Evolutionary conservation across 495 filamentous ascomycete species (phyloP).

Genomic region (Neurospora hispaniola): DNA sequence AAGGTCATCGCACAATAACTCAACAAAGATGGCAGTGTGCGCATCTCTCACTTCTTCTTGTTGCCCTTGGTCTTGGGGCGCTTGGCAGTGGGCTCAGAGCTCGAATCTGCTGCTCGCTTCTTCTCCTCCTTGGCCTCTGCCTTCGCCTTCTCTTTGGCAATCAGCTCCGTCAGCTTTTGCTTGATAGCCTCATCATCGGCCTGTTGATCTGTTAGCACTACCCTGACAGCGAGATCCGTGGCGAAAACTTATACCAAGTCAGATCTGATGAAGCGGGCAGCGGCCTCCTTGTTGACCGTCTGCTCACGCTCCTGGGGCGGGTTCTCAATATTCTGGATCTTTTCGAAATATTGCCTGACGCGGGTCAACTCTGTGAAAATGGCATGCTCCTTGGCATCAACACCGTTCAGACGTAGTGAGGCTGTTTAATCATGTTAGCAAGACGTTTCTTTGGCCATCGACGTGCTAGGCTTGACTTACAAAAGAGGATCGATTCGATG

Average conservation of each 20-base stretch:
- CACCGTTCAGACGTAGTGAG: conserved; percentile 67
- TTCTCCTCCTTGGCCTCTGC: conserved; percentile 27
- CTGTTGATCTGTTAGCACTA: conserved; percentile 11
- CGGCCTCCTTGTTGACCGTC: conserved; percentile 69
- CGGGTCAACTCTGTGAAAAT: conserved; percentile 75
- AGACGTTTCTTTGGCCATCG: neutral
- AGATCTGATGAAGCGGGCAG: conserved; percentile 67
- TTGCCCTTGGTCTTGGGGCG: conserved; percentile 19
- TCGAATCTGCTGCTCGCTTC: conserved; percentile 26
- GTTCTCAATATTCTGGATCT: conserved; percentile 58
- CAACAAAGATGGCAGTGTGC: neutral
- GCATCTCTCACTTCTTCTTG: conserved; percentile 14
- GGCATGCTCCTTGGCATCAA: conserved; percentile 71
- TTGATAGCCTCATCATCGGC: conserved; percentile 30
- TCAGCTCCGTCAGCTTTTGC: conserved; percentile 31
- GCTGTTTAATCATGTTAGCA: conserved; percentile 40
- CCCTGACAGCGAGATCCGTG: neutral
- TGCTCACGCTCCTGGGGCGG: conserved; percentile 44
- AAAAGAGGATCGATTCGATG: conserved; percentile 86
- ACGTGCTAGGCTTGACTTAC: conserved; percentile 34
- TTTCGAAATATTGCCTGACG: conserved; percentile 85
- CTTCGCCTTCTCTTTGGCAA: conserved; percentile 36
- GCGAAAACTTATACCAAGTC: conserved; percentile 46
- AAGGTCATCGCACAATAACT: neutral
- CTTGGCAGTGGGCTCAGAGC: conserved; percentile 15